phyloP scores from a whole-genome alignment of 2,329 filamentous ascomycete genomes.

The Stachybotrys chartarum region DNA sequence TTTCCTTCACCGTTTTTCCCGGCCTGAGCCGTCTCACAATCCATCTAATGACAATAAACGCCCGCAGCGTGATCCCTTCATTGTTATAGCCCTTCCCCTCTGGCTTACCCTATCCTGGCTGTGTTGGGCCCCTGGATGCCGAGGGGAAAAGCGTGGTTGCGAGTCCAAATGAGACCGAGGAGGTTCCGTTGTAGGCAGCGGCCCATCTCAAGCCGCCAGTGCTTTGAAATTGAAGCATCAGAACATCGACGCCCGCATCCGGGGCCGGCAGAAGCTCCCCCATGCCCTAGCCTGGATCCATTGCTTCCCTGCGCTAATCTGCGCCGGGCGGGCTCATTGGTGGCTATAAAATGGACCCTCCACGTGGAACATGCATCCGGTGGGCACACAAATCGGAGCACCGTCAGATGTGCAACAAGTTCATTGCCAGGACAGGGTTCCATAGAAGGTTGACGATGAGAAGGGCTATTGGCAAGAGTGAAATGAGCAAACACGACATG shows the following conservation, averaged over 20 bases:
- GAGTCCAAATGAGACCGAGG: too few relatives aligned
- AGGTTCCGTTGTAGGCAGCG: too few relatives aligned
- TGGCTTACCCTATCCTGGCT: not conserved
- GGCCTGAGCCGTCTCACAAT: not conserved
- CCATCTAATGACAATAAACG: not conserved
- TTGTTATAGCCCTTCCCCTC: not conserved
- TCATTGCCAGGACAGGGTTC: not conserved
- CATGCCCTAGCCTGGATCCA: not conserved
- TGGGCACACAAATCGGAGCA: not conserved
- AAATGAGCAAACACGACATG: conserved; percentile 3
- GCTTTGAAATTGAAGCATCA: too few relatives aligned
- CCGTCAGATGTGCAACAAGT: not conserved
- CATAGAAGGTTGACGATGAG: not conserved
- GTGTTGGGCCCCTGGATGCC: not conserved
- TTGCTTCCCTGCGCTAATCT: not conserved
- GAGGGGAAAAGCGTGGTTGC: not conserved
- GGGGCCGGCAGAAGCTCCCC: not conserved
- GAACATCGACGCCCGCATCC: not conserved
- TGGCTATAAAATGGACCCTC: conserved; percentile 5
- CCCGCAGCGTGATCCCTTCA: not conserved
- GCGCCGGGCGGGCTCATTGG: not conserved
- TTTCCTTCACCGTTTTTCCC: not conserved
- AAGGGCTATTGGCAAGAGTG: not conserved
- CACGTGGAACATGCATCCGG: conserved; percentile 23
- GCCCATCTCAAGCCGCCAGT: too few relatives aligned